Conservation (phyloP, 140 eudicot species). For the Cichorium intybus region DNA sequence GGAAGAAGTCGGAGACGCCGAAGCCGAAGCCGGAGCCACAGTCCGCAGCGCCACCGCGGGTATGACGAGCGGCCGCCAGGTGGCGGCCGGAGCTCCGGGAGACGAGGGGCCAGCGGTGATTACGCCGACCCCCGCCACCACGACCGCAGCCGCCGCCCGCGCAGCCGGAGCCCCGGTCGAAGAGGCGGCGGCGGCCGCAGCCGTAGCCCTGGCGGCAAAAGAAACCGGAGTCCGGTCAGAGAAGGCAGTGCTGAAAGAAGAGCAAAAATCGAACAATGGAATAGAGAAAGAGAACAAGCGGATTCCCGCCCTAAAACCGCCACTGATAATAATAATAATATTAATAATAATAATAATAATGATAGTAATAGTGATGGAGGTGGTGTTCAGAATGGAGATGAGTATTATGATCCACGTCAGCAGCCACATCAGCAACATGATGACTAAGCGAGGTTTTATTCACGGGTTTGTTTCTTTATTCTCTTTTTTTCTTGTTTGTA, state of each 20-base stretch:
- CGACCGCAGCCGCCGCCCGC: slow-evolving; percentile 61
- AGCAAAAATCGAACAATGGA: slow-evolving; percentile 96
- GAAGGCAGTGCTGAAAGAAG: slow-evolving; percentile 94
- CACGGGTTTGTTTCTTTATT: slow-evolving; percentile 43
- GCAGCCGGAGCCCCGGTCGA: slow-evolving; percentile 83
- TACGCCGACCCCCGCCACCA: slow-evolving; percentile 51
- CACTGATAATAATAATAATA: slow-evolving; percentile 23
- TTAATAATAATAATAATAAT: slow-evolving; percentile 1
- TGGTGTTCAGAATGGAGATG: slow-evolving; percentile 39
- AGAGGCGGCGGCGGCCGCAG: slow-evolving; percentile 70
- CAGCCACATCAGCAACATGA: slow-evolving; percentile 33
- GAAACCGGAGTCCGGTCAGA: slow-evolving; percentile 75
- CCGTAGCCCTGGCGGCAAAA: slow-evolving; percentile 80
- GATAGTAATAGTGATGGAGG: slow-evolving; percentile 25
- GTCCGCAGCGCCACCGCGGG: slow-evolving; percentile 61
- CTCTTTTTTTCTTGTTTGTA: neutral
- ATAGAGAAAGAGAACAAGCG: slow-evolving; percentile 75
- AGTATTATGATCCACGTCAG: slow-evolving; percentile 35
- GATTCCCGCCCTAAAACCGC: slow-evolving; percentile 44
- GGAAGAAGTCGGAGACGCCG: slow-evolving; percentile 69
- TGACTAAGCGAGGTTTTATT: slow-evolving; percentile 36
- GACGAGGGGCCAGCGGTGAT: slow-evolving; percentile 51
- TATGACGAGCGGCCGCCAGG: slow-evolving; percentile 64
- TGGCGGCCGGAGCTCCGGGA: slow-evolving; percentile 46
- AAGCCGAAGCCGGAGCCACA: slow-evolving; percentile 78